Evolutionary conservation across 2,329 filamentous ascomycete species (phyloP).

Genomic region (Xylaria polymorpha): DNA sequence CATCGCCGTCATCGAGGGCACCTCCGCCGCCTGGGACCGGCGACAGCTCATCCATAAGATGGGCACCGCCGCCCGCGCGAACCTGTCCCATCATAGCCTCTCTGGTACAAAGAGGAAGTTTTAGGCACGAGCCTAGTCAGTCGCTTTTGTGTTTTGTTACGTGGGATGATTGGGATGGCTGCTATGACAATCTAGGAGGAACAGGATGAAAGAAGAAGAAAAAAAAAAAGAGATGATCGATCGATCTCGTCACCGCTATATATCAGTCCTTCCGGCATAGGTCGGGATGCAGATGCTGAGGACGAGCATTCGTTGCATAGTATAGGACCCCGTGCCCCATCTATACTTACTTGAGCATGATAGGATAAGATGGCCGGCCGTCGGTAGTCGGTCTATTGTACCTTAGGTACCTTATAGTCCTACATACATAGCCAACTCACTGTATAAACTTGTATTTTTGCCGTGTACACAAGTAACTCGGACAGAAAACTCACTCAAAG

Average conservation of each 20-base stretch:
- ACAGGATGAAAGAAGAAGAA: too few species aligned
- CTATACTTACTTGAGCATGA: constrained; percentile 15
- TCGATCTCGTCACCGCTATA: too few species aligned
- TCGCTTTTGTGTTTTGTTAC: background rate
- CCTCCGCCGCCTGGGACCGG: constrained; percentile 85
- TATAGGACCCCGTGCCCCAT: background rate
- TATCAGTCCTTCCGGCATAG: too few species aligned
- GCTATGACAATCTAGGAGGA: too few species aligned
- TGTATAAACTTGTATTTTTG: constrained; percentile 37
- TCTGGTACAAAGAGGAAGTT: constrained; percentile 49
- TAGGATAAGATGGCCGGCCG: background rate
- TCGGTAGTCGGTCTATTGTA: constrained; percentile 5
- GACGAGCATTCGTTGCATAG: background rate
- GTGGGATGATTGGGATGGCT: too few species aligned
- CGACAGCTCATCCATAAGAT: constrained; percentile 82
- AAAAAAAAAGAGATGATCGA: too few species aligned
- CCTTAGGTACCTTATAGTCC: background rate
- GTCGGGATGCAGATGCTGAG: background rate
- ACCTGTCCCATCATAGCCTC: constrained; percentile 61
- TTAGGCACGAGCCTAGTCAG: background rate
- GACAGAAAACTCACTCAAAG: too few species aligned
- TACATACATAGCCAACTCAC: constrained; percentile 6
- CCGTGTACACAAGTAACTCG: background rate
- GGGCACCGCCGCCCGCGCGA: constrained; percentile 81
- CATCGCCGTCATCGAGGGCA: constrained; percentile 86